phyloP scores from a whole-genome alignment of 345 rosid species.

The Salix suchowensis region DNA sequence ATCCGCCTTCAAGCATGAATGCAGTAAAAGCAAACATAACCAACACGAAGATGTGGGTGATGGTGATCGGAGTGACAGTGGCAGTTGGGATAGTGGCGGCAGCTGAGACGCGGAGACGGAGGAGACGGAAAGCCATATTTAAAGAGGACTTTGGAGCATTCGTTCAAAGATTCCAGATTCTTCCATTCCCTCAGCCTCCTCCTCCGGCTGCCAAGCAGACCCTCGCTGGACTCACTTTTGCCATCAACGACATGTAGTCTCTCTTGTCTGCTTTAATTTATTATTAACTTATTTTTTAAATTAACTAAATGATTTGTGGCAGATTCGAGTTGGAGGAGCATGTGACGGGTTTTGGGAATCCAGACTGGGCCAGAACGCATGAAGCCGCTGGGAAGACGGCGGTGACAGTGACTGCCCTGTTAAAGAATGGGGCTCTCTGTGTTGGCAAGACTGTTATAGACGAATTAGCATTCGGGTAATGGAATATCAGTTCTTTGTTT shows the following conservation, averaged over 20 bases:
- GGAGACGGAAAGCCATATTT: conserved; percentile 31
- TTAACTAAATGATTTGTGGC: conserved; percentile 12
- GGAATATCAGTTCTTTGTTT: neutral
- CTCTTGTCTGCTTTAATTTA: neutral
- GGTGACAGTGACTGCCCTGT: conserved; percentile 54
- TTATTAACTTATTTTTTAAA: neutral
- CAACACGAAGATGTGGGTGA: conserved; percentile 70
- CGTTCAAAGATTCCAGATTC: conserved; percentile 58
- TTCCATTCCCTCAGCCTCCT: conserved; percentile 78
- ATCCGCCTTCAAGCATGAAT: no score
- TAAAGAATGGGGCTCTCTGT: conserved; percentile 87
- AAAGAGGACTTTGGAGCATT: conserved; percentile 72
- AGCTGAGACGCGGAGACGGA: conserved; percentile 64
- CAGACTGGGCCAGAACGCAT: conserved; percentile 76
- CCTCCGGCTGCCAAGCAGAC: conserved; percentile 80
- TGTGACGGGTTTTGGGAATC: conserved; percentile 81
- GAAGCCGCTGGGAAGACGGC: conserved; percentile 69
- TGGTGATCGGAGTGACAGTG: conserved; percentile 67
- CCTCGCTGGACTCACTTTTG: conserved; percentile 67
- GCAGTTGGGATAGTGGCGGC: conserved; percentile 58
- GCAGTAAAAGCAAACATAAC: conserved; percentile 33
- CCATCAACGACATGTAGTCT: conserved; percentile 69
- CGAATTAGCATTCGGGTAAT: conserved; percentile 78
- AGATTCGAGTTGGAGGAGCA: conserved; percentile 80
- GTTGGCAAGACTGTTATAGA: conserved; percentile 82